These are phyloP conservation scores for Ambrosia artemisiifolia DNA, from an alignment of 129 eudicot species.

Conservation along the genomic window DNA sequence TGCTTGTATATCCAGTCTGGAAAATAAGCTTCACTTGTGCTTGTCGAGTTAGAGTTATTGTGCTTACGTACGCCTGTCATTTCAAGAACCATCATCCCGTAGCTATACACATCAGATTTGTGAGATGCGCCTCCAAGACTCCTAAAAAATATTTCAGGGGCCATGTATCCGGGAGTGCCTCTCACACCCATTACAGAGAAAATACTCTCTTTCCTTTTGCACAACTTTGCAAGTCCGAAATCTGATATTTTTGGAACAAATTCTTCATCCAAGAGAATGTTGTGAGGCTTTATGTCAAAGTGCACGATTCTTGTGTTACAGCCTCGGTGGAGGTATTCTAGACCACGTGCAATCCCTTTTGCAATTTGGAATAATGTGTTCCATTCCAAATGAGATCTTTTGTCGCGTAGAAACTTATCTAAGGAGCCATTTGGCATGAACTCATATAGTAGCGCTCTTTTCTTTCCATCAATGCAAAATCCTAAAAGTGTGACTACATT, in stretches of 20 bases:
- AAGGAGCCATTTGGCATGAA: slow-evolving; percentile 34
- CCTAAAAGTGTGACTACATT: slow-evolving; percentile 30
- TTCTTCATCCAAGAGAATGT: slow-evolving; percentile 40
- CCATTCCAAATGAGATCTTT: background rate
- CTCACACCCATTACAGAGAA: slow-evolving; percentile 19
- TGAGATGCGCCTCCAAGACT: slow-evolving; percentile 37
- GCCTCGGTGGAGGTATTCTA: slow-evolving; percentile 37
- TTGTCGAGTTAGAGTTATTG: background rate
- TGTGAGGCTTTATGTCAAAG: slow-evolving; percentile 48
- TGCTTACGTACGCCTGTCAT: slow-evolving; percentile 20
- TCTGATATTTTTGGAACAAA: slow-evolving; percentile 48
- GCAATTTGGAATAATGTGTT: slow-evolving; percentile 15
- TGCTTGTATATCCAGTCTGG: slow-evolving; percentile 46
- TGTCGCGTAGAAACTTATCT: background rate
- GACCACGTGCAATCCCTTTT: slow-evolving; percentile 37
- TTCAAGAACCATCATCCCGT: slow-evolving; percentile 40
- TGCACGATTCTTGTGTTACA: slow-evolving; percentile 43
- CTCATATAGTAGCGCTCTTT: slow-evolving; percentile 24
- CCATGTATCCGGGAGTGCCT: slow-evolving; percentile 32
- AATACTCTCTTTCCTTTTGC: slow-evolving; percentile 21
- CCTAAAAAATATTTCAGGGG: slow-evolving; percentile 25
- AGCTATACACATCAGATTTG: slow-evolving; percentile 53
- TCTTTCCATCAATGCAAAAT: slow-evolving; percentile 27
- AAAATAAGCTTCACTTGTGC: slow-evolving; percentile 39
- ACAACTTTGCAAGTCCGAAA: slow-evolving; percentile 41